Evolutionary conservation across 768 basidiomycete species (phyloP), one percentile per base, ranked within the genome.

Genomic region (Pluteus cervinus): DNA sequence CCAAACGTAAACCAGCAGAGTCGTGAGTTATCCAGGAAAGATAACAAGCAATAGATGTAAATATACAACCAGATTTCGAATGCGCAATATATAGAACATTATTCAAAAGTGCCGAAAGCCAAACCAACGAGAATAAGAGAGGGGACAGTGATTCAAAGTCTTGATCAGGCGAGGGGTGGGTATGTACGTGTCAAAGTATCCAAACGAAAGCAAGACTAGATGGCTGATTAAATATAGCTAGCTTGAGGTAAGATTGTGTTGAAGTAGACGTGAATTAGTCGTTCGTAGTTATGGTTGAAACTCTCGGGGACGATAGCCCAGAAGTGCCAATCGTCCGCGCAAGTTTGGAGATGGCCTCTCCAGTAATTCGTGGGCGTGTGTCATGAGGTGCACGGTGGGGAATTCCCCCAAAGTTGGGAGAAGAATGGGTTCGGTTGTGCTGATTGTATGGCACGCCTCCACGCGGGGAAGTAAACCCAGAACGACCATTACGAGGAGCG

Each of bases 281-380:
- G 54, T 33, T 58, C 23, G 51, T 32, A 14, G 51, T 16, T 15
- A 52, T 45, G 2, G 46, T 28, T 6, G 55, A 39, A 16, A 54
- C 31, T 38, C 54, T 58, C 12, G 55, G 28, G 7, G 53, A 37
- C 4, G 60, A 51, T 37, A 44, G 56, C 52, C 16, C 36, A 16
- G 52, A 39, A 12, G 36, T 56, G 21, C 75, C 80, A 26, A 86
- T 76, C 7, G 79, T 76, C 46, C 73, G 68, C 18, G 76, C 78
- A 22, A 88, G 55, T 40, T 67, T 66, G 9, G 83, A 78, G 35
- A 86, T 71, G 2, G 83, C 86, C 34, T 81, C 83, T 9, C 68
- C 78, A 4, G 81, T 81, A 47, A 88, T 72, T 29, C 87, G 69
- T n/a, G 86, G 86, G 7, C 86, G 71, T 46, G 65, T 48, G 23